Conservation (phyloP, 192 early-diverging fungal species). For the Thoreauomyces humboldtii region DNA sequence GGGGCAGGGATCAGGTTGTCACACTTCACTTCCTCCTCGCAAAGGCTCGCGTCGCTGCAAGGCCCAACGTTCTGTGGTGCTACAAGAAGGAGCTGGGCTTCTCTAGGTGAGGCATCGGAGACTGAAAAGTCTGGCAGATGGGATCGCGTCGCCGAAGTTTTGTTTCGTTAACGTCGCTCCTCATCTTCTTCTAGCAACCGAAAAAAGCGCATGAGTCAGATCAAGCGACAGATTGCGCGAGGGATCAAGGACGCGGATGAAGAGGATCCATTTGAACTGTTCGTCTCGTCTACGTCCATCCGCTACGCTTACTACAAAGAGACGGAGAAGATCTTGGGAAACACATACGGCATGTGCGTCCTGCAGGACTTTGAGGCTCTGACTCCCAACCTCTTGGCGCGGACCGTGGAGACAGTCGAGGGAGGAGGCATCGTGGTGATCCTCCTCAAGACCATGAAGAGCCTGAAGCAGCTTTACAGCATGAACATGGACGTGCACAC, state of each 20-base stretch:
- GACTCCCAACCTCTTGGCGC: slow-evolving; percentile 93
- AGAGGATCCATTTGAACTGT: slow-evolving; percentile 99
- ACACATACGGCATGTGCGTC: slow-evolving; percentile 98
- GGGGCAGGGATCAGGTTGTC: slow-evolving; percentile 85
- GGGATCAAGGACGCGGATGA: slow-evolving; percentile 87
- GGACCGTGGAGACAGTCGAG: slow-evolving; percentile 97
- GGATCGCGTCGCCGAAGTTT: neutral
- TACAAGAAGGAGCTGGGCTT: slow-evolving; percentile 99
- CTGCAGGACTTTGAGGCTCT: slow-evolving; percentile 96
- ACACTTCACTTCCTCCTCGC: slow-evolving; percentile 96
- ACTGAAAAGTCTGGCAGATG: neutral
- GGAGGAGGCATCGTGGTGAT: slow-evolving; percentile 94
- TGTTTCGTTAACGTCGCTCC: neutral
- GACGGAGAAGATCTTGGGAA: slow-evolving; percentile 95
- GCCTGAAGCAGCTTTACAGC: slow-evolving; percentile 94
- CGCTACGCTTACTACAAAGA: slow-evolving; percentile 99
- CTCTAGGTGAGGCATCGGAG: slow-evolving; percentile 48
- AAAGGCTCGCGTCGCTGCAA: slow-evolving; percentile 83
- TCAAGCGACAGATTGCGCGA: slow-evolving; percentile 90
- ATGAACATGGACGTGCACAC: slow-evolving; percentile 99
- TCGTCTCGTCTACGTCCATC: slow-evolving; percentile 91
- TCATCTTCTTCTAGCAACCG: slow-evolving; percentile 64
- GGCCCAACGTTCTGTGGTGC: slow-evolving; percentile 98
- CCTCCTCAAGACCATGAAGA: slow-evolving; percentile 91
- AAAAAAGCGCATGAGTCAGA: slow-evolving; percentile 94